Evolutionary conservation across 2,329 filamentous ascomycete species (phyloP).

Genomic region (Karstenula rhodostoma): DNA sequence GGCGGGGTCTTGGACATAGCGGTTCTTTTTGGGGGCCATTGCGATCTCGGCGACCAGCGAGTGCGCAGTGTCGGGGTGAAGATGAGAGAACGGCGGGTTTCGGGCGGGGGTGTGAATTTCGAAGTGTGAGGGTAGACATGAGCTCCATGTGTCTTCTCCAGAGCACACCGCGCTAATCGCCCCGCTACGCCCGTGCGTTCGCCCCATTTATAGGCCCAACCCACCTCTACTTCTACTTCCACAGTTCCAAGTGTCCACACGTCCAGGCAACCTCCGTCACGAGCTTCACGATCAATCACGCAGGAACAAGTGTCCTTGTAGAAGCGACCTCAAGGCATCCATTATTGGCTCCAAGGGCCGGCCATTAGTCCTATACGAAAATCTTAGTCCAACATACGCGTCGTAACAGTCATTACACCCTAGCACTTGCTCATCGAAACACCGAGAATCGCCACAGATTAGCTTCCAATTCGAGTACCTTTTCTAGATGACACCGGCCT

Average conservation of each 20-base stretch:
- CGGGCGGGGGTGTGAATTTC: slow-evolving; percentile 23
- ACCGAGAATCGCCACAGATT: too few relatives aligned
- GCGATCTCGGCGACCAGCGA: slow-evolving; percentile 23
- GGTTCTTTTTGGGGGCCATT: slow-evolving; percentile 72
- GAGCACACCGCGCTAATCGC: slow-evolving; percentile 40
- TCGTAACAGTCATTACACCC: slow-evolving; percentile 11
- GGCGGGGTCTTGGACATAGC: slow-evolving; percentile 71
- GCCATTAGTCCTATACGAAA: slow-evolving; percentile 6
- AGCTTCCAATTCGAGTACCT: background rate
- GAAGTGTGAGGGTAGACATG: slow-evolving; percentile 33
- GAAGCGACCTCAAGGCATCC: slow-evolving; percentile 4
- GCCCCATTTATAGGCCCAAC: slow-evolving; percentile 14
- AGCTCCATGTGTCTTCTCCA: slow-evolving; percentile 47
- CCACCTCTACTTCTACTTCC: slow-evolving; percentile 14
- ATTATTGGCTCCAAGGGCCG: background rate
- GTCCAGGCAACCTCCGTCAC: slow-evolving; percentile 5
- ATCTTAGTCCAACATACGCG: slow-evolving; percentile 8
- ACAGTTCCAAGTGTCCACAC: background rate
- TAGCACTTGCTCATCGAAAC: background rate
- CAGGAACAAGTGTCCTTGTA: background rate
- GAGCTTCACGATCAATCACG: background rate
- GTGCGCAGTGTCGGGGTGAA: slow-evolving; percentile 17
- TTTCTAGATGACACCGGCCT: slow-evolving; percentile 30
- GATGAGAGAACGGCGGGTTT: slow-evolving; percentile 18
- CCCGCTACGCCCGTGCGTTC: slow-evolving; percentile 10